Percentiles rank a stretch among this genome's conserved stretches.
Conservation (phyloP, 2,329 filamentous ascomycete genomes). For the Penicillium italicum region DNA sequence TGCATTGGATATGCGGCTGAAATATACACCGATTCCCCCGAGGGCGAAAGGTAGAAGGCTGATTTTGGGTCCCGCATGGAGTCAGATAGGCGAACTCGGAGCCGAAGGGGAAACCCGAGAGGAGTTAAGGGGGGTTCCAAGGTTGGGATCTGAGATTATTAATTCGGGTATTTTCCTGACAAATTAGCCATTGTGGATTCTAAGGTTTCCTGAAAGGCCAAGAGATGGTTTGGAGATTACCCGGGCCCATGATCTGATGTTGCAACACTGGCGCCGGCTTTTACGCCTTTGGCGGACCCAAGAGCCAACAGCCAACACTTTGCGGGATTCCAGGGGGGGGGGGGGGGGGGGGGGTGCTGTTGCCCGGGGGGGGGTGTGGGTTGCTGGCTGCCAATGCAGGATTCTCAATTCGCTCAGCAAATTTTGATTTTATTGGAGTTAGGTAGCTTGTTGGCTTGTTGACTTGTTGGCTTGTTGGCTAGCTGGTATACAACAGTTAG, state of each 20-base stretch:
- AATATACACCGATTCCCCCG: background rate
- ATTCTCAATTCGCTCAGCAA: background rate
- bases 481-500: background rate
- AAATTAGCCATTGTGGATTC: background rate
- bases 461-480: background rate
- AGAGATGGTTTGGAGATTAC: background rate
- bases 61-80: background rate
- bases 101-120: background rate
- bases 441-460: background rate
- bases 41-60: background rate
- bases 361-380: no score
- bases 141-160: background rate
- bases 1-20: constrained; percentile 2
- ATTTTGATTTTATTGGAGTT: background rate
- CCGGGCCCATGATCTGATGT: constrained; percentile 4
- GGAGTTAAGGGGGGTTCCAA: background rate
- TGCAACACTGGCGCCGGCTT: constrained; percentile 2
- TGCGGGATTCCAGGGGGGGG: no score
- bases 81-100: background rate
- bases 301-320: background rate
- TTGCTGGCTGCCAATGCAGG: constrained; percentile 1
- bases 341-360: no score
- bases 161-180: background rate
- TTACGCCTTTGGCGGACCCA: background rate
- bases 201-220: background rate